These are phyloP conservation scores for Gossypium rotundifolium DNA, from an alignment of 345 rosid genomes.

Conservation along the genomic window DNA sequence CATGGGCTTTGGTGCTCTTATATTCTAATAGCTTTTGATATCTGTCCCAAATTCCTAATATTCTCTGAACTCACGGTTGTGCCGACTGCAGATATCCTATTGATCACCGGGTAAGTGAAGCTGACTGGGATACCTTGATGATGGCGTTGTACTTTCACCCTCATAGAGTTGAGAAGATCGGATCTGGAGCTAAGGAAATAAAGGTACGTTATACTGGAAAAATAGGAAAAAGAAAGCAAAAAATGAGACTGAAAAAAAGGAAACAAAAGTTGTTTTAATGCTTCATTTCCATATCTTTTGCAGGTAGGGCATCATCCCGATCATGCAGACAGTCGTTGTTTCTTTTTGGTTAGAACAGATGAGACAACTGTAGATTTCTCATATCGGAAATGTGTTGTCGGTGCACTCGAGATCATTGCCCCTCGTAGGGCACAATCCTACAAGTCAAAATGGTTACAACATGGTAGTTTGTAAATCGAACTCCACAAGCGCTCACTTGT, in stretches of 20 bases:
- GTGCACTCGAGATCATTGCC: slow-evolving; percentile 69
- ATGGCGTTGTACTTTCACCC: slow-evolving; percentile 74
- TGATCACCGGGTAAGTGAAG: slow-evolving; percentile 44
- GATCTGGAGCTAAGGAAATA: slow-evolving; percentile 54
- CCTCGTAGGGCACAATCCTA: slow-evolving; percentile 49
- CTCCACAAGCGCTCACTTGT: not conserved
- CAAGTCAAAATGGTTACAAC: slow-evolving; percentile 30
- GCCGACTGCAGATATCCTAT: slow-evolving; percentile 47
- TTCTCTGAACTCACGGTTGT: not conserved
- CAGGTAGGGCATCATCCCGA: slow-evolving; percentile 67
- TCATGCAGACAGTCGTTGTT: slow-evolving; percentile 55
- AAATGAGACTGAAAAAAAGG: not conserved
- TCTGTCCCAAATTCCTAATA: not conserved
- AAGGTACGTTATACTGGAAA: slow-evolving; percentile 38
- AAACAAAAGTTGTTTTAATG: not conserved
- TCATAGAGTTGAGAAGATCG: slow-evolving; percentile 61
- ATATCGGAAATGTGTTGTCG: slow-evolving; percentile 66
- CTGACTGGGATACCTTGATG: slow-evolving; percentile 40
- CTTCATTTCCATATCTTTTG: not conserved
- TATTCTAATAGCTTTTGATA: not conserved
- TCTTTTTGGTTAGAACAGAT: slow-evolving; percentile 57
- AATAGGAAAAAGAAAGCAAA: not conserved
- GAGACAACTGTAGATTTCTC: slow-evolving; percentile 81
- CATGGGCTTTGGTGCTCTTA: not conserved
- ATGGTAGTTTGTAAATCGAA: not conserved